Base-by-base conservation (phyloP, 106 monocot genomes). In the Cymbidium sinense region DNA sequence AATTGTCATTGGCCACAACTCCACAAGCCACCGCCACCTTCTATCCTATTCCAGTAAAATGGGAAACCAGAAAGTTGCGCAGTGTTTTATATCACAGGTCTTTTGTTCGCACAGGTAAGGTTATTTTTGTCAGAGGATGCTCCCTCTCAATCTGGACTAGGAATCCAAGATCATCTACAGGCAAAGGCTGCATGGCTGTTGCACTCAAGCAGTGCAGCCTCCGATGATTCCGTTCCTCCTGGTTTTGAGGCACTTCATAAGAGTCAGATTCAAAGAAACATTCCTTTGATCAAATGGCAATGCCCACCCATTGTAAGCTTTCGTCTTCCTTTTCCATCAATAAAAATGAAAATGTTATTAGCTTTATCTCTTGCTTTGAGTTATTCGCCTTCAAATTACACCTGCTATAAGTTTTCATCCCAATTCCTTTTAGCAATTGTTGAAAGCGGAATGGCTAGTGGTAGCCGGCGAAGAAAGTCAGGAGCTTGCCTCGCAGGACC, bases 61-160 rank as follows among this genome's bases (percentile, higher is more conserved):
- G 47, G 13, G 47, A 47, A 47, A 58, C 7, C 21, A 31, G 67
- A 67, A 13, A 31, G 33, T 31, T 67, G 67, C 1, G 67, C 67
- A 30, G 31, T 67, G 31, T 1, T 67, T 33, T 9, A 31, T 23
- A 33, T 67, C 29, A 67, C n/a, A 67, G 1, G 5, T 2, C 31
- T 33, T 33, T 33, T 67, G 7, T 6, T 76, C 72, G 44, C 87
- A 95, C 87, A 99, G 99, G 92, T 90, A 23, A 84, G 92, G 36
- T 72, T 99, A 35, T 99, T 99, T 75, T 67, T 92, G 47, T 89
- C 92, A 64, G 99, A 99, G 51, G 94, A 99, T 85, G 87, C 99
- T 34, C 99, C 99, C 50, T 84, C 73, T 43, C 77, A 86, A 20
- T 94, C 86, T 72, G 87, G 87, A 75, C 61, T 84, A 23, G 84